Percentiles rank a stretch among this genome's conserved stretches.
phyloP scores from a whole-genome alignment of 1,284 basidiomycete species.

The Ustilago nuda region DNA sequence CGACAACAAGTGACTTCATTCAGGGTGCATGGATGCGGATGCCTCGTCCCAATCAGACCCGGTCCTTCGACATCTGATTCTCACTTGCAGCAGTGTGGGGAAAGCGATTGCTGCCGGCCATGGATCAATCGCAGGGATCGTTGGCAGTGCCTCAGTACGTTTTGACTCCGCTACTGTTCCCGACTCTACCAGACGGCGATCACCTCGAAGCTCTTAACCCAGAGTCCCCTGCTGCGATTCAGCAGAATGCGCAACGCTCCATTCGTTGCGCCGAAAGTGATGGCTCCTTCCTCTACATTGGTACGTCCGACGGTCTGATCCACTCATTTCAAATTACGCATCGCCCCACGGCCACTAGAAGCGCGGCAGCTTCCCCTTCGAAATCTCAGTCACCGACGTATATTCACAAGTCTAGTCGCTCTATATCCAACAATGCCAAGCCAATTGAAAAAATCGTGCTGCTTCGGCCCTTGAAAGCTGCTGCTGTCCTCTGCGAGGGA shows the following conservation, averaged over 20 bases:
- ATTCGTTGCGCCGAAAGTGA: conserved; percentile 48
- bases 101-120: conserved; percentile 10
- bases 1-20: not conserved
- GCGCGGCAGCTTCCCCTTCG: not conserved
- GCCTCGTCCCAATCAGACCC: not conserved
- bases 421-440: conserved; percentile 39
- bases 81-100: not conserved
- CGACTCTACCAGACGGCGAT: conserved; percentile 39
- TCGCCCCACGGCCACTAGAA: not conserved
- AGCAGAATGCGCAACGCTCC: conserved; percentile 35
- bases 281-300: conserved; percentile 52
- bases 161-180: conserved; percentile 52
- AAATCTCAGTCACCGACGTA: conserved; percentile 7
- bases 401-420: conserved; percentile 16
- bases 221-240: conserved; percentile 50
- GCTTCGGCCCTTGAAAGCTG: conserved; percentile 33
- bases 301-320: conserved; percentile 54
- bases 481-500: conserved; percentile 50
- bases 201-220: conserved; percentile 15
- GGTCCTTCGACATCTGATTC: not conserved
- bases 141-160: conserved; percentile 41
- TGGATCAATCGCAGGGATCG: conserved; percentile 13
- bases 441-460: conserved; percentile 50
- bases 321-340: conserved; percentile 43
- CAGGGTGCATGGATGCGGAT: not conserved